Base-by-base conservation (phyloP, 2,329 filamentous ascomycete genomes). In the Ophiosphaerella herpotricha region DNA sequence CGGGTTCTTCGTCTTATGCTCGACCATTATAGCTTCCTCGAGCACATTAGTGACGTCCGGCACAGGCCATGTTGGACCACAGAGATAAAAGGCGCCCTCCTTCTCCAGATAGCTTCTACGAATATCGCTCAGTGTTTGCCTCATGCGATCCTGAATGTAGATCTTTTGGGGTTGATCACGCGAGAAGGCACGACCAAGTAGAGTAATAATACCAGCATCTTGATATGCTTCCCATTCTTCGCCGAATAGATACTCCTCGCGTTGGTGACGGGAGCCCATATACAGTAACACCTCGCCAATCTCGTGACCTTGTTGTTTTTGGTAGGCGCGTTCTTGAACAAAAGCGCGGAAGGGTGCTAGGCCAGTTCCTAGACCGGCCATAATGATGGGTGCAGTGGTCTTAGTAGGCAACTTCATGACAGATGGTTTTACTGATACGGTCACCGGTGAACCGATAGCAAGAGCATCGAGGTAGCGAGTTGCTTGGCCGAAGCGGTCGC, bases 201-300 rank as follows among this genome's bases (percentile, higher is more conserved):
- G 83, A 0, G 94, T 99, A 72, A 99, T 92, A 64, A 99, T 90
- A 43, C 94, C 94, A 0, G 94, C 91, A 53, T 92, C 93, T 70
- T 94, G 85, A 77, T 99, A 99, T 0, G 94, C 94, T 75, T 99
- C 94, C 94, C 94, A 99, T 75, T 99, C 94, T 75, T 99, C 94
- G 55, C 94, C 94, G 70, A 97, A 99, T 53, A 97, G 87, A 77
- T 99, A 99, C 78, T 99, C 94, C 77, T 99, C 94, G 60, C 92
- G 90, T 80, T 97, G 91, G 82, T 97, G 92, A 45, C 94, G 92
- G 14, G 91, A 93, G 57, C 94, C 94, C 80, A 99, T 93, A 82
- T 97, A 99, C 52, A 99, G 80, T 45, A 99, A 84, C 55, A 97
- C 94, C 37, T 91, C 80, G 46, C 94, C 94, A 61, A 99, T 96